Evolutionary conservation across 192 early-diverging fungal species (phyloP).

Genomic region (Coemansia umbellata): DNA sequence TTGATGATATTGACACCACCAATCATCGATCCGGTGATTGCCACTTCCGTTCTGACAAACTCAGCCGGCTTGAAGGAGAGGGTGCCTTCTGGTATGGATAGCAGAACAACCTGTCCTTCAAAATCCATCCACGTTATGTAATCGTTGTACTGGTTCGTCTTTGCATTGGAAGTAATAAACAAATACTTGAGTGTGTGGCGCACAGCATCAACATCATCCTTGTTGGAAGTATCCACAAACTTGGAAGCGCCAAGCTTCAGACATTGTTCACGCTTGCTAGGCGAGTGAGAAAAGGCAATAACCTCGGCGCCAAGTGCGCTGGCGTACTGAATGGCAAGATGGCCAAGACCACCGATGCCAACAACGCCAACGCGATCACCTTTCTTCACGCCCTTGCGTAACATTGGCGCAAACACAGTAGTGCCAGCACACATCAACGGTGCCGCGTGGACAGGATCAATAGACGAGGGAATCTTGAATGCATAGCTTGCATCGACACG

Average conservation of each 20-base stretch:
- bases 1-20: conserved; percentile 57
- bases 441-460: conserved; percentile 57
- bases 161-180: conserved; percentile 34
- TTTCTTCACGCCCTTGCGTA: conserved; percentile 55
- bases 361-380: conserved; percentile 65
- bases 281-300: conserved; percentile 54
- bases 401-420: conserved; percentile 70
- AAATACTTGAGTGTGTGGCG: conserved; percentile 35
- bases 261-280: conserved; percentile 57
- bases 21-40: conserved; percentile 63
- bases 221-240: conserved; percentile 39
- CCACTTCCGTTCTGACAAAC: conserved; percentile 43
- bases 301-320: conserved; percentile 49
- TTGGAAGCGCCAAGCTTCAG: conserved; percentile 56
- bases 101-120: conserved; percentile 50
- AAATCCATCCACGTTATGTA: conserved; percentile 44
- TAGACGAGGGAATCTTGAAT: conserved; percentile 56
- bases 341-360: conserved; percentile 77
- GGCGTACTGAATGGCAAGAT: conserved; percentile 66
- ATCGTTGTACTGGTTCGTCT: conserved; percentile 28
- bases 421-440: conserved; percentile 81
- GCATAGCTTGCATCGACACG: conserved; percentile 55
- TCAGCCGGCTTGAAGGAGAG: conserved; percentile 37
- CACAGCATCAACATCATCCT: conserved; percentile 20
- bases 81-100: conserved; percentile 49